Evolutionary conservation across 768 basidiomycete species (phyloP).

Genomic region (Termitomyces eurrhizus): DNA sequence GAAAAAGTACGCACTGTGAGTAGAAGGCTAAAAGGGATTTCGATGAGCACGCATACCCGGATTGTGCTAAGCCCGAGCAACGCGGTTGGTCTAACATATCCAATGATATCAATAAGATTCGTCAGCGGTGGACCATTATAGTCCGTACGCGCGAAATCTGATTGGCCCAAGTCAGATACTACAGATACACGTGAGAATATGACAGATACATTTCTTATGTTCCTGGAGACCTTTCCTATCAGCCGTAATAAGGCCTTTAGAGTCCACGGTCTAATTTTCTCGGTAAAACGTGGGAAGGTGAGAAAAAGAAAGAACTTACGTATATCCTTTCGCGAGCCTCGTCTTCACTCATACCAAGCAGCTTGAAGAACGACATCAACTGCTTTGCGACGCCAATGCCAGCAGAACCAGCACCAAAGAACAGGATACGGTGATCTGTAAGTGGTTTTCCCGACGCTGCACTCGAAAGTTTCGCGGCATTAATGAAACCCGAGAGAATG

Average conservation of each 20-base stretch:
- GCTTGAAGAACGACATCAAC: constrained; percentile 75
- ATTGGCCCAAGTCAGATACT: constrained; percentile 36
- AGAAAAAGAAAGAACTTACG: constrained; percentile 30
- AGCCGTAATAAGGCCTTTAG: constrained; percentile 71
- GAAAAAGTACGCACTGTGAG: constrained; percentile 19
- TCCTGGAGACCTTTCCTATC: constrained; percentile 63
- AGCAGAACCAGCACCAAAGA: constrained; percentile 88
- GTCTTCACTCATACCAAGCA: constrained; percentile 59
- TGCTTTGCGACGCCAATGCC: constrained; percentile 90
- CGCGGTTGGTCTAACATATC: constrained; percentile 72
- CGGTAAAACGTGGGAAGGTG: not conserved
- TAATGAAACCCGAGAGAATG: constrained; percentile 70
- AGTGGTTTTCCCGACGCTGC: constrained; percentile 52
- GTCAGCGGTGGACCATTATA: constrained; percentile 60
- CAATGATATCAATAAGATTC: constrained; percentile 61
- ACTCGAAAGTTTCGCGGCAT: constrained; percentile 62
- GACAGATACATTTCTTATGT: constrained; percentile 60
- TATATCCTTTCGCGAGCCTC: constrained; percentile 68
- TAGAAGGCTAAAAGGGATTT: not conserved
- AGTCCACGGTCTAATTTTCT: constrained; percentile 59
- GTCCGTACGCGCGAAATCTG: constrained; percentile 71
- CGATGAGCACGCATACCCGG: constrained; percentile 25
- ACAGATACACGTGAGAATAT: not conserved
- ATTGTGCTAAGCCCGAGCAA: constrained; percentile 71
- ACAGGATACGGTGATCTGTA: constrained; percentile 75